Evolutionary conservation across 371 early-diverging fungal genomes (phyloP).

Genomic region (Syncephalastrum contaminatum): DNA sequence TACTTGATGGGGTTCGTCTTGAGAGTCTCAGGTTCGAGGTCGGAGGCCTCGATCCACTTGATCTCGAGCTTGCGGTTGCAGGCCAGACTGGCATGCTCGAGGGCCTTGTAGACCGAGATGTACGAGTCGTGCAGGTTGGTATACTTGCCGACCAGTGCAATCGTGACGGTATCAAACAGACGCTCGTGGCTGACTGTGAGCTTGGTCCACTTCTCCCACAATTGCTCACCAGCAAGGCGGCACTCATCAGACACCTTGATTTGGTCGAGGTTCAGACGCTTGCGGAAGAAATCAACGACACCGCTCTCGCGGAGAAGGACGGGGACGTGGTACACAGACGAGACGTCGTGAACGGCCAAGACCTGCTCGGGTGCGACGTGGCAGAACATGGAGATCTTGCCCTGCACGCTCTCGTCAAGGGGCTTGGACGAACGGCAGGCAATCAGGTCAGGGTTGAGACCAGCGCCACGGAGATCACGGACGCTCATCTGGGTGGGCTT

Average conservation of each 20-base stretch:
- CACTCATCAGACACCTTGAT: constrained; percentile 51
- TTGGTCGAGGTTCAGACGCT: constrained; percentile 74
- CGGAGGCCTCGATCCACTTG: constrained; percentile 93
- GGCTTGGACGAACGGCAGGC: constrained; percentile 90
- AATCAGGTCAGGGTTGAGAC: constrained; percentile 94
- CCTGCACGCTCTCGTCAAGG: constrained; percentile 77
- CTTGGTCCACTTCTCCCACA: constrained; percentile 84
- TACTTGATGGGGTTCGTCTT: constrained; percentile 82
- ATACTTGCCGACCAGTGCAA: constrained; percentile 97
- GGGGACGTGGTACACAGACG: constrained; percentile 96
- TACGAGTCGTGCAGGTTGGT: constrained; percentile 95
- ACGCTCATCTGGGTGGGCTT: constrained; percentile 98
- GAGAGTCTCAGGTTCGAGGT: constrained; percentile 79
- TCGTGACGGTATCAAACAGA: constrained; percentile 79
- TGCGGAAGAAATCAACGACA: constrained; percentile 74
- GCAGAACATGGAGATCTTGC: constrained; percentile 98
- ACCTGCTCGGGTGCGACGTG: constrained; percentile 90
- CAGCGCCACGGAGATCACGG: constrained; percentile 93
- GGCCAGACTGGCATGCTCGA: constrained; percentile 90
- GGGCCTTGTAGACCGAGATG: constrained; percentile 93
- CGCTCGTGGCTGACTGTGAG: constrained; percentile 73
- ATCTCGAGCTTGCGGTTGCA: constrained; percentile 82
- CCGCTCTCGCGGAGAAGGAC: constrained; percentile 86
- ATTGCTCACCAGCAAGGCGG: constrained; percentile 53
- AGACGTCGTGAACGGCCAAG: constrained; percentile 93